Evolutionary conservation across 495 filamentous ascomycete genomes (phyloP).

Genomic region (Penicillium parvum): DNA sequence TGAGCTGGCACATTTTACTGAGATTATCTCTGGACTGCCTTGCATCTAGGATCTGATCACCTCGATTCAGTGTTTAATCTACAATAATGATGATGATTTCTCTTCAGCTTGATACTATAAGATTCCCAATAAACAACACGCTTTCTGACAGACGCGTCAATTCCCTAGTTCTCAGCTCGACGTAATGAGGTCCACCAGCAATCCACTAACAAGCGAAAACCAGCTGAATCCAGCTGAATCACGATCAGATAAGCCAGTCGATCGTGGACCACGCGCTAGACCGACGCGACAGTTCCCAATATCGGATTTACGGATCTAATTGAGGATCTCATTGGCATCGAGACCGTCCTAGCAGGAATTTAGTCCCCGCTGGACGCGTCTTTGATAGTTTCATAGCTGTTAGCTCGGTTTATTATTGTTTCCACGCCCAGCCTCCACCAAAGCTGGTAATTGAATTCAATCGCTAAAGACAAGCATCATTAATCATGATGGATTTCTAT

Average conservation of each 20-base stretch:
- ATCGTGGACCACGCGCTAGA: constrained; percentile 10
- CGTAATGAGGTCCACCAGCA: constrained; percentile 17
- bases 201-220: no score
- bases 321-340: no score
- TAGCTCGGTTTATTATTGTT: not conserved
- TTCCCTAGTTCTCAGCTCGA: constrained; percentile 19
- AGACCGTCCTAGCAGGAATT: no score
- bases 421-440: not conserved
- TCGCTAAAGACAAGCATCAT: not conserved
- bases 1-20: no score
- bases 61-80: no score
- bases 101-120: no score
- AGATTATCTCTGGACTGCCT: not conserved
- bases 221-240: constrained; percentile 12
- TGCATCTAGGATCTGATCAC: not conserved
- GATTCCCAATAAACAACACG: constrained; percentile 16
- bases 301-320: constrained; percentile 28
- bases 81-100: no score
- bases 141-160: constrained; percentile 7
- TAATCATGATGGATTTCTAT: not conserved
- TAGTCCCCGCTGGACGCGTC: constrained; percentile 1
- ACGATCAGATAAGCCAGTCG: constrained; percentile 27
- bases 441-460: not conserved
- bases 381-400: not conserved
- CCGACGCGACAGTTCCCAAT: constrained; percentile 21